Evolutionary conservation across 306 rosid genomes (phyloP).

Genomic region (Quercus engelmannii): DNA sequence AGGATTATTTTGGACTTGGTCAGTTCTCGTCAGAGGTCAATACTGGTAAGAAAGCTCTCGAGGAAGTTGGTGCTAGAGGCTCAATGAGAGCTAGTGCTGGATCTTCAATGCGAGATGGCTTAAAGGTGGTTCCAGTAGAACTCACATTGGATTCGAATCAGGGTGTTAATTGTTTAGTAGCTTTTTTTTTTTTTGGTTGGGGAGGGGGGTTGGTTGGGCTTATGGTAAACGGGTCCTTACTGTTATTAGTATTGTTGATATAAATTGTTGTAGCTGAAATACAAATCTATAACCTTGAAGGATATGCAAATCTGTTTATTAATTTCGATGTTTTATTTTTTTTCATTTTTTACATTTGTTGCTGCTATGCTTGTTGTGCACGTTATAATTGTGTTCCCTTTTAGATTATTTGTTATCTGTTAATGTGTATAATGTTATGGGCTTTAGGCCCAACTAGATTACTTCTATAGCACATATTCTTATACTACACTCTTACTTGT

Average conservation of each 20-base stretch:
- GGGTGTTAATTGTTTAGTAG: constrained; percentile 37
- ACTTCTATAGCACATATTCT: no score
- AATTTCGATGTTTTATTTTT: no score
- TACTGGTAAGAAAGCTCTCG: constrained; percentile 78
- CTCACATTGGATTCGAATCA: constrained; percentile 80
- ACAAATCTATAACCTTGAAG: no score
- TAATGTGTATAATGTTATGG: no score
- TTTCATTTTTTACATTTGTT: background rate
- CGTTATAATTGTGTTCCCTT: no score
- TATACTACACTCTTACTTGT: no score
- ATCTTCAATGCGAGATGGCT: constrained; percentile 66
- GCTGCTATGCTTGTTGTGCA: background rate
- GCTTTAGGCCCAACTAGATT: no score
- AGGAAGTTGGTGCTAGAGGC: constrained; percentile 70
- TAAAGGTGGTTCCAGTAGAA: constrained; percentile 75
- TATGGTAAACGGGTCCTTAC: no score
- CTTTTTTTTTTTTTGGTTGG: no score
- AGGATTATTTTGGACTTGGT: constrained; percentile 89
- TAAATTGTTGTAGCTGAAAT: no score
- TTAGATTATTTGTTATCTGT: no score
- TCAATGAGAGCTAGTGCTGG: constrained; percentile 90
- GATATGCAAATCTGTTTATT: background rate
- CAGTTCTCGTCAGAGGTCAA: constrained; percentile 78
- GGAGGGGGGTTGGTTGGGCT: background rate
- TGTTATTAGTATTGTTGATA: no score